phyloP scores from a whole-genome alignment of 768 basidiomycete genomes.

The Phaeotremella fagi region DNA sequence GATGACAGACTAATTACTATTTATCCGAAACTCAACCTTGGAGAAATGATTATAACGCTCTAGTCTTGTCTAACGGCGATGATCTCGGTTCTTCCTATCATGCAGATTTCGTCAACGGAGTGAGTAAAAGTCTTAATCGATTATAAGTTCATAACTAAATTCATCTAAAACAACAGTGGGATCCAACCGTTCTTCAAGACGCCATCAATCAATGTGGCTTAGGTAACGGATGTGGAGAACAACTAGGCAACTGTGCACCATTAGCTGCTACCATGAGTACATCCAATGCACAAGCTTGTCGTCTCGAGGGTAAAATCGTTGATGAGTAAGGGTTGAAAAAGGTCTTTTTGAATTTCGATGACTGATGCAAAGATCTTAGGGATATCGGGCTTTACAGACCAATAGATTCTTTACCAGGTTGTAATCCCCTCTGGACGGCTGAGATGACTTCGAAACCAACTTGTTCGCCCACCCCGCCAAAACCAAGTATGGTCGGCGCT shows the following conservation, averaged over 20 bases:
- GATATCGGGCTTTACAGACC: slow-evolving; percentile 34
- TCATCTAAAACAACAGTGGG: slow-evolving; percentile 21
- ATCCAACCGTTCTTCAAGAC: slow-evolving; percentile 10
- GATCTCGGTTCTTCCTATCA: slow-evolving; percentile 29
- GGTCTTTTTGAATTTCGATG: no score
- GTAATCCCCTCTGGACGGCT: slow-evolving; percentile 36
- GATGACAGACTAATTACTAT: slow-evolving; percentile 26
- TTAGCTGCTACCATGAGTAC: slow-evolving; percentile 13
- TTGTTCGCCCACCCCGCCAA: slow-evolving; percentile 2
- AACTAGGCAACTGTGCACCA: slow-evolving; percentile 20
- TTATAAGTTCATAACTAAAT: no score
- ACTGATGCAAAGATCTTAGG: slow-evolving; percentile 15
- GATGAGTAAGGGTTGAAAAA: slow-evolving; percentile 41
- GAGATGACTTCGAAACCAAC: slow-evolving; percentile 19
- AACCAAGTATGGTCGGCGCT: slow-evolving; percentile 20
- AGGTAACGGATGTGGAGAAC: slow-evolving; percentile 25
- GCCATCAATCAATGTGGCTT: slow-evolving; percentile 28
- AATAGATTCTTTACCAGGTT: slow-evolving; percentile 32
- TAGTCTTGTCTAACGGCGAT: slow-evolving; percentile 38
- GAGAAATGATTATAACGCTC: slow-evolving; percentile 29
- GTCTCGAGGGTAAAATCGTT: slow-evolving; percentile 29
- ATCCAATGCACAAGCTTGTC: slow-evolving; percentile 15
- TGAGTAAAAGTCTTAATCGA: no score
- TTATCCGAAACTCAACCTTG: slow-evolving; percentile 24
- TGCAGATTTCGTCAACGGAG: slow-evolving; percentile 37